Evolutionary conservation across 176 grass and related monocot genomes (phyloP).

Genomic region (Luzula sylvatica): DNA sequence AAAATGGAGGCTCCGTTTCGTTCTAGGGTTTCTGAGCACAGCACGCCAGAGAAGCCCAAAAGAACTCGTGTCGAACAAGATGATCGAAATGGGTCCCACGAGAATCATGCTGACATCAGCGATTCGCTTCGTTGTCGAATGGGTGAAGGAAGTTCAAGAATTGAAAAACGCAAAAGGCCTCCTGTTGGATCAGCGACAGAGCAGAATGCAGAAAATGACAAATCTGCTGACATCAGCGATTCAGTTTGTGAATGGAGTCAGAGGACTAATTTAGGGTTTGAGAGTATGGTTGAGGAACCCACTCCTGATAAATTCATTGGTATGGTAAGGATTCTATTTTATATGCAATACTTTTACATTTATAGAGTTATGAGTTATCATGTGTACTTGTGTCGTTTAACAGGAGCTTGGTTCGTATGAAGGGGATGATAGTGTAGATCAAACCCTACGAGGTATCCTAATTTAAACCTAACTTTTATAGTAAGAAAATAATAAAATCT

Average conservation of each 20-base stretch:
- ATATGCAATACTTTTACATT: neutral
- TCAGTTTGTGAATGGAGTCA: neutral
- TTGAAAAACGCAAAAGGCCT: neutral
- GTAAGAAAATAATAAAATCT: too few relatives aligned
- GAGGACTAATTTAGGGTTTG: neutral
- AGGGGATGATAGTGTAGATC: conserved; percentile 10
- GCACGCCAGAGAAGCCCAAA: neutral
- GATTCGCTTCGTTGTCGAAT: too few relatives aligned
- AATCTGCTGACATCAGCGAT: conserved; percentile 7
- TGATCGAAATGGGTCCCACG: conserved; percentile 1
- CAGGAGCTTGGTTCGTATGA: conserved; percentile 46
- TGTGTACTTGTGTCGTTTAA: neutral
- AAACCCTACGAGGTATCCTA: neutral
- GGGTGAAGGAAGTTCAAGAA: neutral
- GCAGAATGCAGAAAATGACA: neutral
- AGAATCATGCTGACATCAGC: conserved; percentile 18
- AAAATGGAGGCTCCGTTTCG: conserved; percentile 15
- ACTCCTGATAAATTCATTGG: conserved; percentile 6
- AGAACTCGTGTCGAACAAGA: neutral
- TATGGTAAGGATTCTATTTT: neutral
- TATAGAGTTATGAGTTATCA: neutral
- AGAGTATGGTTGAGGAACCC: neutral
- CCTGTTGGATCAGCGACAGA: neutral
- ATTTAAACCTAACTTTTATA: too few relatives aligned
- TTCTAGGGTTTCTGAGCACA: neutral